Conservation (phyloP, 164 flowering plant species). For the Amborella trichopoda region DNA sequence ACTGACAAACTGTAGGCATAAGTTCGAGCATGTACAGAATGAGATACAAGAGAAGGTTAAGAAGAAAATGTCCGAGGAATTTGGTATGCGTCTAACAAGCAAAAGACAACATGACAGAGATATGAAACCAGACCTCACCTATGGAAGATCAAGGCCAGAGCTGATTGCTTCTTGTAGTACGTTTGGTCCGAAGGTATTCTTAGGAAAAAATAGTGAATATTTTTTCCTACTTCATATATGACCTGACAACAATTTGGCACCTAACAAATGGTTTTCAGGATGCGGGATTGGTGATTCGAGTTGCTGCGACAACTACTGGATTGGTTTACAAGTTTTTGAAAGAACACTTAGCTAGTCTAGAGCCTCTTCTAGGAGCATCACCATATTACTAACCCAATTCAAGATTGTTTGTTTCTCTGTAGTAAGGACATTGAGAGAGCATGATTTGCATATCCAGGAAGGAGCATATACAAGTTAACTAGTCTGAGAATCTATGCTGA, state of each 20-base stretch:
- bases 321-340: constrained; percentile 61
- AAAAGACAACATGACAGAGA: constrained; percentile 7
- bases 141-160: constrained; percentile 27
- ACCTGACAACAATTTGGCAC: no score
- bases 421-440: no score
- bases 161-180: constrained; percentile 72
- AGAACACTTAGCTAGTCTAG: constrained; percentile 53
- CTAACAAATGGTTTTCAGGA: constrained; percentile 28
- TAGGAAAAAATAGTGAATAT: neutral
- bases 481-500: no score
- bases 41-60: constrained; percentile 67
- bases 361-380: constrained; percentile 45
- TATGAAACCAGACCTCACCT: constrained; percentile 7
- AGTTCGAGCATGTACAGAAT: constrained; percentile 42
- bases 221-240: neutral
- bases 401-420: no score
- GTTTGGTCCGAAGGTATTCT: constrained; percentile 78
- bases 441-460: no score
- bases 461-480: no score
- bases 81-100: constrained; percentile 27
- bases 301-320: constrained; percentile 69
- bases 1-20: constrained; percentile 72
- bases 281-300: constrained; percentile 52
- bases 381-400: constrained; percentile 59
- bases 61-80: constrained; percentile 61